Base-by-base conservation (phyloP, 176 grass and related monocot species). In the Aegilops sharonensis region DNA sequence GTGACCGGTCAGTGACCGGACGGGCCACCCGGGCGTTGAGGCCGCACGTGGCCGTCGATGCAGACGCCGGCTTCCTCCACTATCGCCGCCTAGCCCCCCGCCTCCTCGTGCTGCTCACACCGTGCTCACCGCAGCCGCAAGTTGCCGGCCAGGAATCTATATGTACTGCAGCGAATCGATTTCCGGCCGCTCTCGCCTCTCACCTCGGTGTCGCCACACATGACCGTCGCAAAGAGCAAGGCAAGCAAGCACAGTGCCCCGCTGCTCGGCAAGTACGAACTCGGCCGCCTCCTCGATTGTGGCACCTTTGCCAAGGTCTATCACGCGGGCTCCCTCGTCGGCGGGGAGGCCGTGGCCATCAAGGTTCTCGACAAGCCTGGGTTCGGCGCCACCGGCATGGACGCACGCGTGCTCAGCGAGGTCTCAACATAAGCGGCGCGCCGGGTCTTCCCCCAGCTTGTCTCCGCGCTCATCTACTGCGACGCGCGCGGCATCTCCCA, bases 281-380 rank as follows among this genome's bases (percentile, higher is more conserved):
- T 98, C 8, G 89, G 92, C 11, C 72, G 62, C 52, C 73, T 98
- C 57, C 93, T 98, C 2, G 96, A 93, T 31, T 90, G 91, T 7
- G 96, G 96, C 75, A 94, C 84, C 74, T 98, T 94, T 40, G 93
- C 96, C 70, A 98, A 98, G 81, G 96, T 98, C 13, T 98, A 95
- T 82, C 86, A 89, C 43, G 96, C 90, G 4, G 84, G 92, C 6
- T 91, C 78, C 72, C 61, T 98, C 73, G 78, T 65, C 11, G 86
- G 90, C 0, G 88, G 86, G 75, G 75, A 85, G 23, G 17, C 78
- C 64, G 93, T 95, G 0, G 96, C 93, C 45, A 67, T 98, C n/a
- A 98, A 98, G 75, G 91, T 98, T 39, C 36, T 39, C 5, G 36
- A 98, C 68, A 98, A 95, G 89, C 75, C 93, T 0, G 77, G 74